Evolutionary conservation across 2,329 filamentous ascomycete genomes (phyloP), one percentile per base, ranked within the genome.

Genomic region (Fusarium irregulare): DNA sequence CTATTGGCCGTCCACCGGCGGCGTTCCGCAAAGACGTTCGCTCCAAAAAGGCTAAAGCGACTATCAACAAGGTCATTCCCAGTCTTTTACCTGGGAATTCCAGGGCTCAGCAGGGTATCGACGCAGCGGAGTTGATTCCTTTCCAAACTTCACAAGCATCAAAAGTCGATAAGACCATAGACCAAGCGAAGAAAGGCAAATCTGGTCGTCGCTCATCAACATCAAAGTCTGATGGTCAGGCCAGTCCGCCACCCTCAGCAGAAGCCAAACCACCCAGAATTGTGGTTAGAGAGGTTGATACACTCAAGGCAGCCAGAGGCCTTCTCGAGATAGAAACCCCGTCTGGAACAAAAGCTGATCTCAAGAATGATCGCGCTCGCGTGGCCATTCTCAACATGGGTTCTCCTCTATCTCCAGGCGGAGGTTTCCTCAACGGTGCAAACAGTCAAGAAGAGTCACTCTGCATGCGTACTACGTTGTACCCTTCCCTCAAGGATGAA

Each of bases 381-480:
- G 81, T 88, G 2, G 86, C 83, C 6, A 80, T 91, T 25, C 80
- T 91, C 5, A 90, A 89, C 76, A 90, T 91, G 88, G 88, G 88
- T 0, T 91, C 88, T 0, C 87, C 88, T 0, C 81, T 89, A 1
- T 83, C 83, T 0, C 86, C 89, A 0, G 89, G 89, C 14, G 89
- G 88, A 10, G 89, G 89, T 1, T 85, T 91, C 30, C 76, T 90
- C 1, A 83, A 83, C 16, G 89, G 89, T 21, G 87, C 88, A 0
- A 85, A 85, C 11, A 85, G 84, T 6, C 87, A 90, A 66, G 89
- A 91, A 73, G 89, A 90, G 72, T 86, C 83, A 25, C 81, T 91
- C 4, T 91, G 89, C 72, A 83, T 86, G 69, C 85, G 87, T 18
- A 89, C 86, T 5, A 91, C 88, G 0, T 79, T 91, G 0, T 83